Evolutionary conservation across 192 early-diverging fungal genomes (phyloP).

Genomic region (Chytriomyces sp.): DNA sequence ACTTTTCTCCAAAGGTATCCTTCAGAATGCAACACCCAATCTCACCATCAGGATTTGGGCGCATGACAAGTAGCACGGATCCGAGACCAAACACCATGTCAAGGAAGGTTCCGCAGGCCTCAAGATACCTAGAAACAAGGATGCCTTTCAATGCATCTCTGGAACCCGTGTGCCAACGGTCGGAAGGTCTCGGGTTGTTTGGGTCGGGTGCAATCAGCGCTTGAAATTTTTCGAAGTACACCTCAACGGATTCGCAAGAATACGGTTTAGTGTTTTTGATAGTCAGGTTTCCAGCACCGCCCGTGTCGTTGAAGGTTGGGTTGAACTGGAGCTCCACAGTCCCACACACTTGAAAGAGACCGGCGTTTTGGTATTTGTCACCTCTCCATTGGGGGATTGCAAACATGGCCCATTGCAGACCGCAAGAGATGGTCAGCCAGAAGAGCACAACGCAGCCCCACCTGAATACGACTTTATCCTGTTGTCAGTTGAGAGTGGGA

Average conservation of each 20-base stretch:
- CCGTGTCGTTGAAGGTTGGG: conserved; percentile 2
- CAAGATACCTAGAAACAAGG: neutral
- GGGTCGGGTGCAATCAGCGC: conserved; percentile 2
- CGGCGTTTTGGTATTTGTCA: conserved; percentile 12
- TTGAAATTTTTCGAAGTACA: neutral
- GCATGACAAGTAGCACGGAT: neutral
- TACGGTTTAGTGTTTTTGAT: neutral
- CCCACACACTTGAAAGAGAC: conserved; percentile 17
- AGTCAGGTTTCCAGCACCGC: conserved; percentile 13
- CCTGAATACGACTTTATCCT: neutral
- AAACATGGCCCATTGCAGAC: conserved; percentile 12
- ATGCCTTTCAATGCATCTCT: neutral
- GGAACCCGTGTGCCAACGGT: conserved; percentile 5
- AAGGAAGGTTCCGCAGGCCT: conserved; percentile 5
- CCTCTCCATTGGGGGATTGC: conserved; percentile 1
- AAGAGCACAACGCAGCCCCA: neutral
- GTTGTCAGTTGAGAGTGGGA: too few species aligned
- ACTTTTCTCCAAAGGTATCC: too few species aligned
- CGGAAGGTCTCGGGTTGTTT: conserved; percentile 2
- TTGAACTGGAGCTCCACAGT: conserved; percentile 17
- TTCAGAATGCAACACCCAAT: too few species aligned
- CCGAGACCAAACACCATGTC: conserved; percentile 18
- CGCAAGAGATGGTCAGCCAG: conserved; percentile 6
- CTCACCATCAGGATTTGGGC: neutral
- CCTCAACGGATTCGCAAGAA: neutral